These are phyloP conservation scores for Apocynum venetum DNA, from an alignment of 257 asterid genomes.

Conservation along the genomic window DNA sequence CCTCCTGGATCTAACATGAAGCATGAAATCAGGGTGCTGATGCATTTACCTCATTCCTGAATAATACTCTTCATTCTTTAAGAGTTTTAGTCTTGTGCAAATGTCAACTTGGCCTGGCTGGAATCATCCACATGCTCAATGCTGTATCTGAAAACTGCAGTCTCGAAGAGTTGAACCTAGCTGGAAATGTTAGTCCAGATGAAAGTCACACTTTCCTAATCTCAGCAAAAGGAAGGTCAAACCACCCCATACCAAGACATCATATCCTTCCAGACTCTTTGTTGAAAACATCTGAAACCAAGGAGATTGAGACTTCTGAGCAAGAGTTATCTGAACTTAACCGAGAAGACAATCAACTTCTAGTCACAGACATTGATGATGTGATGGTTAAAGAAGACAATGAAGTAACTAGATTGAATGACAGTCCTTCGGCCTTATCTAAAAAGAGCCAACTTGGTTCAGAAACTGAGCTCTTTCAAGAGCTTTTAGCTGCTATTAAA, in stretches of 20 bases:
- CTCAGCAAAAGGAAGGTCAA: conserved; percentile 19
- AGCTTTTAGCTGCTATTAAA: conserved; percentile 42
- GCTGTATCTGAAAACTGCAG: conserved; percentile 49
- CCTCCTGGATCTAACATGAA: conserved; percentile 25
- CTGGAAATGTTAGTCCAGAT: conserved; percentile 47
- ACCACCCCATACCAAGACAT: conserved; percentile 17
- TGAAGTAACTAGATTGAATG: conserved; percentile 22
- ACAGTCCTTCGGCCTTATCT: conserved; percentile 13
- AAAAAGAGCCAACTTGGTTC: conserved; percentile 15
- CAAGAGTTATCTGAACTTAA: conserved; percentile 21
- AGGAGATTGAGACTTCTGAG: conserved; percentile 19
- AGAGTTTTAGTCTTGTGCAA: conserved; percentile 55
- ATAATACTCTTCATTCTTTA: conserved; percentile 52
- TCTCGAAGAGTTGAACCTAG: conserved; percentile 81
- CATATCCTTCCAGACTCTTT: conserved; percentile 3
- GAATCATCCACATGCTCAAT: conserved; percentile 46
- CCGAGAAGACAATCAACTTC: conserved; percentile 35
- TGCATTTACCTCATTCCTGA: conserved; percentile 59
- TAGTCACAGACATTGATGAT: conserved; percentile 88
- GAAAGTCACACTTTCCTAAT: conserved; percentile 32
- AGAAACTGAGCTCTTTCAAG: conserved; percentile 33
- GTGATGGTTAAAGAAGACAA: conserved; percentile 28
- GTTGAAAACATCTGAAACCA: conserved; percentile 10
- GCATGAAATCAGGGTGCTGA: conserved; percentile 56
- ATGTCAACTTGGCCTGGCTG: conserved; percentile 64